phyloP scores from a whole-genome alignment of 169 alveolate species.

The Plasmodium adleri region DNA sequence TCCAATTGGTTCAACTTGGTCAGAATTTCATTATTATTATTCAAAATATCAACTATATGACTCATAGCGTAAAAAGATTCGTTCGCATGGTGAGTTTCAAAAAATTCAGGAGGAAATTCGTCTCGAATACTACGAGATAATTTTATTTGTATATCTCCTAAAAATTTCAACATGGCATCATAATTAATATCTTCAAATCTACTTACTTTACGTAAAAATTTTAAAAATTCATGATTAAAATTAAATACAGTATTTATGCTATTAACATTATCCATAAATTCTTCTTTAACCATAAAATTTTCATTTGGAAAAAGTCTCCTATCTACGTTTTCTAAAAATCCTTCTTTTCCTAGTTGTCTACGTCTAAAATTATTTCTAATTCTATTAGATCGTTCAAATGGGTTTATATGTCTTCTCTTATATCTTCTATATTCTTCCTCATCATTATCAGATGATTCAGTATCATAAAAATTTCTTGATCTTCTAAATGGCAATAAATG shows the following conservation, averaged over 20 bases:
- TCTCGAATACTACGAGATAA: constrained; percentile 16
- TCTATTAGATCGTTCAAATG: too few relatives aligned
- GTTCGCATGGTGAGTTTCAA: constrained; percentile 40
- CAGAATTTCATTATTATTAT: constrained; percentile 70
- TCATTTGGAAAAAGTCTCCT: constrained; percentile 58
- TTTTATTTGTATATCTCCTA: constrained; percentile 44
- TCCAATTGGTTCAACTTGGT: constrained; percentile 69
- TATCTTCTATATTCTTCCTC: too few relatives aligned
- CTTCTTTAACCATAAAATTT: constrained; percentile 45
- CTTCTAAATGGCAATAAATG: too few relatives aligned
- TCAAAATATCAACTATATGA: constrained; percentile 52
- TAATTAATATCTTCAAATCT: constrained; percentile 59
- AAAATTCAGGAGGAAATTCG: constrained; percentile 17
- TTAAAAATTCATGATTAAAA: constrained; percentile 63
- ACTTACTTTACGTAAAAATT: constrained; percentile 47
- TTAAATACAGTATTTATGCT: constrained; percentile 64
- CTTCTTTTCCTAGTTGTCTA: too few relatives aligned
- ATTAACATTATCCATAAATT: constrained; percentile 58
- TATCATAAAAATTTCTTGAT: too few relatives aligned
- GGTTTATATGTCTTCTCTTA: too few relatives aligned
- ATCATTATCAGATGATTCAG: too few relatives aligned
- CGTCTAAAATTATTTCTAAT: too few relatives aligned
- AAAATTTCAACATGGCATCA: constrained; percentile 51
- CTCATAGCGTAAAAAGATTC: constrained; percentile 47
- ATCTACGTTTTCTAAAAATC: background rate